Conservation (phyloP, 805 yeast genomes). For the Candida caryicola region DNA sequence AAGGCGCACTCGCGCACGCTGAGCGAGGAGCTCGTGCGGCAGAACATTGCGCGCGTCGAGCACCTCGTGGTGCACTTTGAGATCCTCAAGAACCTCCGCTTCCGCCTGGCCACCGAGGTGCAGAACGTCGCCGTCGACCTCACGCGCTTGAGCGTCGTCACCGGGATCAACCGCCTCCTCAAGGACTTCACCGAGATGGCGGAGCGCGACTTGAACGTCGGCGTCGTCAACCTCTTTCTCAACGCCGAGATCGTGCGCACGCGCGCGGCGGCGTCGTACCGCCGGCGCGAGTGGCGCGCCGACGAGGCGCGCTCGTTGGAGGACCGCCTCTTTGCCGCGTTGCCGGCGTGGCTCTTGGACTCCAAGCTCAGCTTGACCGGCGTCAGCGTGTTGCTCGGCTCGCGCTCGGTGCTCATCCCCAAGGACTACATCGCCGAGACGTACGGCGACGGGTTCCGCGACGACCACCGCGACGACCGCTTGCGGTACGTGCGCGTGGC, state of each 20-base stretch:
- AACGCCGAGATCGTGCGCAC: slow-evolving; percentile 19
- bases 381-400: slow-evolving; percentile 28
- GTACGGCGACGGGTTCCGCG: slow-evolving; percentile 12
- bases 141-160: slow-evolving; percentile 27
- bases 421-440: slow-evolving; percentile 14
- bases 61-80: slow-evolving; percentile 19
- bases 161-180: slow-evolving; percentile 32
- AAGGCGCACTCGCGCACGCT: slow-evolving; percentile 11
- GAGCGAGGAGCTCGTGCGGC: slow-evolving; percentile 1
- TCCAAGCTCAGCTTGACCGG: slow-evolving; percentile 16
- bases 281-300: background rate
- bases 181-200: slow-evolving; percentile 22
- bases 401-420: slow-evolving; percentile 39
- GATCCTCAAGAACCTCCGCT: slow-evolving; percentile 27
- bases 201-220: slow-evolving; percentile 23
- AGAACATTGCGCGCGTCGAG: slow-evolving; percentile 17
- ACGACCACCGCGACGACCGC: slow-evolving; percentile 18
- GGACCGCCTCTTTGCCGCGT: slow-evolving; percentile 17
- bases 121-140: slow-evolving; percentile 23
- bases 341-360: slow-evolving; percentile 37
- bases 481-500: slow-evolving; percentile 17
- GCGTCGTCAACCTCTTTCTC: slow-evolving; percentile 26
- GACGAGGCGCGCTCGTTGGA: slow-evolving; percentile 2
- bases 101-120: slow-evolving; percentile 19
- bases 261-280: background rate